Evolutionary conservation across 106 monocot species (phyloP).

Genomic region (Allium cepa): DNA sequence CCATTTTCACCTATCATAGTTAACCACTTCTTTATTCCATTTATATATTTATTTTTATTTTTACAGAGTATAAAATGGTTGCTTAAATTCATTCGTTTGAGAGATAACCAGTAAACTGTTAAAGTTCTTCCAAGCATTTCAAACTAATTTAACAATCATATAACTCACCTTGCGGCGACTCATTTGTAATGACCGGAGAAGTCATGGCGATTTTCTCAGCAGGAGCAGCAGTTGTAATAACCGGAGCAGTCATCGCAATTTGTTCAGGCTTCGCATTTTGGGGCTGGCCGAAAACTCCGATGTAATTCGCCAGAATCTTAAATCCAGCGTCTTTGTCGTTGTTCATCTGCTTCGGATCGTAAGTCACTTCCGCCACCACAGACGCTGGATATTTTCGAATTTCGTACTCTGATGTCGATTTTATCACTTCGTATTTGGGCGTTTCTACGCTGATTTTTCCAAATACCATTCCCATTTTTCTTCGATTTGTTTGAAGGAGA

Average conservation of each 20-base stretch:
- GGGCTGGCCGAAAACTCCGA: slow-evolving; percentile 79
- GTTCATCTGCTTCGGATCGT: slow-evolving; percentile 46
- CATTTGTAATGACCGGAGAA: slow-evolving; percentile 20
- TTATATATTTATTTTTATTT: too few species aligned
- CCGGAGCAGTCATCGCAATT: slow-evolving; percentile 72
- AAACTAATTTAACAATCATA: too few species aligned
- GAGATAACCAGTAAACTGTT: too few species aligned
- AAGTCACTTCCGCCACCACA: slow-evolving; percentile 82
- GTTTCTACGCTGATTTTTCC: slow-evolving; percentile 89
- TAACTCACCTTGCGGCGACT: background rate
- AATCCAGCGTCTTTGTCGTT: slow-evolving; percentile 80
- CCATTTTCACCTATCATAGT: too few species aligned
- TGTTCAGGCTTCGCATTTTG: slow-evolving; percentile 63
- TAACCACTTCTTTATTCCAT: too few species aligned
- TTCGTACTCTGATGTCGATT: slow-evolving; percentile 73
- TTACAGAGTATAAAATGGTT: too few species aligned
- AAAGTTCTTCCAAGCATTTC: too few species aligned
- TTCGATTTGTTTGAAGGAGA: background rate
- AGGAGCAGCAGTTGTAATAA: slow-evolving; percentile 25
- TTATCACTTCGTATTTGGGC: slow-evolving; percentile 56
- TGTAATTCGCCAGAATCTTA: slow-evolving; percentile 84
- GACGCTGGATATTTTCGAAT: slow-evolving; percentile 48
- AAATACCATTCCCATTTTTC: slow-evolving; percentile 54
- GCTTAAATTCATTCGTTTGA: too few species aligned
- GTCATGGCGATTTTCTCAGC: slow-evolving; percentile 41